These are phyloP conservation scores for Pythium biforme DNA, from an alignment of 352 stramenopile genomes.

Conservation along the genomic window DNA sequence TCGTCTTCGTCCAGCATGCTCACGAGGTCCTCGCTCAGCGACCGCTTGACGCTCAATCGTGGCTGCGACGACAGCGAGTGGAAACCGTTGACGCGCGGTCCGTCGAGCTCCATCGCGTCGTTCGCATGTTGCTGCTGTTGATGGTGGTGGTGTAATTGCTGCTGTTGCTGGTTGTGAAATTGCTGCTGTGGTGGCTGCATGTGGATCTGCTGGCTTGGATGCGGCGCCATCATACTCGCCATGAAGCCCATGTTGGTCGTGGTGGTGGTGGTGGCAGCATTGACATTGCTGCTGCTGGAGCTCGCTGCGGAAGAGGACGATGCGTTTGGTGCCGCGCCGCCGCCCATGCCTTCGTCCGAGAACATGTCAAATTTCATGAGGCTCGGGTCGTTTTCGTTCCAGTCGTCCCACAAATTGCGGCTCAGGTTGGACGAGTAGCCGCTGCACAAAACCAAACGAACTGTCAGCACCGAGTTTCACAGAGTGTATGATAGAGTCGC, in stretches of 20 bases:
- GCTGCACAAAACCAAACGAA: conserved; percentile 26
- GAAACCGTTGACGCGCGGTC: conserved; percentile 9
- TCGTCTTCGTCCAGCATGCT: conserved; percentile 62
- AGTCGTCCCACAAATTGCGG: conserved; percentile 87
- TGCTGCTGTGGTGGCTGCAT: conserved; percentile 15
- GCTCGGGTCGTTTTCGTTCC: conserved; percentile 75
- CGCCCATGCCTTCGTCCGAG: conserved; percentile 19
- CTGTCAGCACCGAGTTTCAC: background rate
- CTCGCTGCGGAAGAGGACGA: background rate
- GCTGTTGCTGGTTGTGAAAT: conserved; percentile 22
- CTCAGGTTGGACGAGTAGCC: conserved; percentile 79
- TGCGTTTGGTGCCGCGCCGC: background rate
- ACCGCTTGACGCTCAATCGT: conserved; percentile 46
- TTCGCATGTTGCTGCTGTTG: conserved; percentile 14
- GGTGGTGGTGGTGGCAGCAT: background rate
- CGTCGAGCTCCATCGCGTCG: conserved; percentile 23
- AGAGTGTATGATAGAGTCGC: no score
- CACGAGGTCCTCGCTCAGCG: conserved; percentile 77
- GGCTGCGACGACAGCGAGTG: conserved; percentile 27
- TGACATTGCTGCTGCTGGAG: background rate
- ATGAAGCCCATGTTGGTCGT: conserved; percentile 3
- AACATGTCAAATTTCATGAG: conserved; percentile 78
- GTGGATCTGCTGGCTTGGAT: background rate
- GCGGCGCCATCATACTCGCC: conserved; percentile 25
- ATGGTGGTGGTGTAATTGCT: conserved; percentile 1